These are phyloP conservation scores for Fomitopsis pinicola DNA, from an alignment of 1,284 basidiomycete genomes.

Conservation along the genomic window DNA sequence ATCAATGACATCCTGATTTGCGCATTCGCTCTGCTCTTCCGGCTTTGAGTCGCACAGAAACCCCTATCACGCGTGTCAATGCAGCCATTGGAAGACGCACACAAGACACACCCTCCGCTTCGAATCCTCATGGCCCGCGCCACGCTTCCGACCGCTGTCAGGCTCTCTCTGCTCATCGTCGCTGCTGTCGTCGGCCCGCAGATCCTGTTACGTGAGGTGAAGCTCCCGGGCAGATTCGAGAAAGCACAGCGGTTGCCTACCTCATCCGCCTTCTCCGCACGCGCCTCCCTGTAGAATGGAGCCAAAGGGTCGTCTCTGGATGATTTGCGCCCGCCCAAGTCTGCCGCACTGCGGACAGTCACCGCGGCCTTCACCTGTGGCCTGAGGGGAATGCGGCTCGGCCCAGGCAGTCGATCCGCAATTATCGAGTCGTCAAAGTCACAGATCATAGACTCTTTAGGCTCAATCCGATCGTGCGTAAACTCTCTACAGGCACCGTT, in stretches of 20 bases:
- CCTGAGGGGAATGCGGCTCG: background rate
- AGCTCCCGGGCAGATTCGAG: background rate
- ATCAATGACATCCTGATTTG: conserved; percentile 66
- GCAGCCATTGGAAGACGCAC: background rate
- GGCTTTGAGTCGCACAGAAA: conserved; percentile 58
- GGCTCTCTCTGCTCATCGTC: conserved; percentile 5
- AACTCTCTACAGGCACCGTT: conserved; percentile 16
- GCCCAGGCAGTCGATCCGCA: background rate
- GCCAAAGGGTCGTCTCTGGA: conserved; percentile 50
- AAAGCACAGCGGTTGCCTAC: conserved; percentile 22
- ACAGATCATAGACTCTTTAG: conserved; percentile 1
- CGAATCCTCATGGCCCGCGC: conserved; percentile 5
- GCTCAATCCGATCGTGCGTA: conserved; percentile 14
- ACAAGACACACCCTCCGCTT: conserved; percentile 11
- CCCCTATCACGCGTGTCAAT: conserved; percentile 31
- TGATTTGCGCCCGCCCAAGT: background rate
- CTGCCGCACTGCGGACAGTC: background rate
- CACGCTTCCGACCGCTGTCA: background rate
- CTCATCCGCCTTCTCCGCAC: conserved; percentile 38
- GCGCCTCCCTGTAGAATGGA: conserved; percentile 56
- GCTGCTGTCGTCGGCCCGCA: background rate
- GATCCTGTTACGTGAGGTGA: background rate
- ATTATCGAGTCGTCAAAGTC: background rate
- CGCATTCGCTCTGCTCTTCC: conserved; percentile 29
- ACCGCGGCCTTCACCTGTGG: background rate